Base-by-base conservation (phyloP, 83 land plant species). In the Diphasiastrum complanatum region DNA sequence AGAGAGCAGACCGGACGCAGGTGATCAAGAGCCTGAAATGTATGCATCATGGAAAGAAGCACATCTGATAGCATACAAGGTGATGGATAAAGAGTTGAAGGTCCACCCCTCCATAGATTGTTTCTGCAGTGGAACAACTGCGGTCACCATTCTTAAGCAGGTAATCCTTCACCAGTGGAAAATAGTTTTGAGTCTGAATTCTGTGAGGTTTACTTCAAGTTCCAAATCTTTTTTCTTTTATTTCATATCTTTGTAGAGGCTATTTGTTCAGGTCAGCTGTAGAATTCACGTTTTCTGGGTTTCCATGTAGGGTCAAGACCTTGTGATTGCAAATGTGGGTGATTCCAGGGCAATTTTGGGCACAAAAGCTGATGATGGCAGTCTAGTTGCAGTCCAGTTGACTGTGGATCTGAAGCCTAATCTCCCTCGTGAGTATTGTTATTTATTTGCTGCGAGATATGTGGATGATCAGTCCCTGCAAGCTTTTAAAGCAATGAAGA, bases 331-430 rank as follows among this genome's bases (percentile, higher is more conserved):
- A 55, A 55, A 55, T 55, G 59, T 55, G 26, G 59, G 59, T 6
- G 59, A 55, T 35, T 55, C 59, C 14, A 20, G 59, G 11, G 59
- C 59, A 6, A 55, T 55, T 26, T 27, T 55, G 31, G 59, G 38
- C 26, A 55, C 59, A 0, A 55, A 20, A 14, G 34, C 59, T 26
- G 59, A 27, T 14, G 59, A 55, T 30, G 59, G 59, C 14, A 27
- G 35, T 5, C 6, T 55, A 11, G 6, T 18, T 16, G 59, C 59
- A 55, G 59, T 55, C 38, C 59, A 20, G 6, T 55, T 55, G 59
- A 55, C 59, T 27, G 59, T 55, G 11, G 59, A 55, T 55, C 59
- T 55, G 38, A 55, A 55, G 19, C 59, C 59, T 24, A 55, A 55
- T 55, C 59, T 55, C n/a, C 59, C 59, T 30, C 20, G 59, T 55